Evolutionary conservation across 2,329 filamentous ascomycete genomes (phyloP), one percentile per base, ranked within the genome.

Genomic region (Colletotrichum falcatum): DNA sequence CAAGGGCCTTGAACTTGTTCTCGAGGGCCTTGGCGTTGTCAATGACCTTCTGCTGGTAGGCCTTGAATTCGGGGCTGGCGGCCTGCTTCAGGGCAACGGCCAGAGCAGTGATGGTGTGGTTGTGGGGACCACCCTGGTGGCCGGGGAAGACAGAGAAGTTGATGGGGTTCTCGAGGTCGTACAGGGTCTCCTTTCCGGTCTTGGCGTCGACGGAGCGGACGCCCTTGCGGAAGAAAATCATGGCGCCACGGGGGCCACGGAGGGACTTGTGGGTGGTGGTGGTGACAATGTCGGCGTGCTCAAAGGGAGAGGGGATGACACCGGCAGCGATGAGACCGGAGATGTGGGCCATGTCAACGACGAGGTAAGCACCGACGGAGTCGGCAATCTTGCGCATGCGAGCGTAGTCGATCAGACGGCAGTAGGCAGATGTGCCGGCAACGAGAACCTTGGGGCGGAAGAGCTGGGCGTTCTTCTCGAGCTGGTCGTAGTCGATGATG

Each of bases 141-240:
- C 96, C 96, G 66, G 96, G 96, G 90, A 99, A 99, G 81, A 99
- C 96, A 68, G 96, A 98, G 83, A 97, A 95, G 87, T 99, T 99
- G 88, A 99, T 99, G 66, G 94, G 93, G 76, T 91, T 90, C 87
- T 99, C 96, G 42, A 99, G 90, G 79, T 99, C 94, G 82, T 98
- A 99, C 77, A 95, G 86, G 61, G 88, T 92, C 86, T 95, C 89
- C 85, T 97, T 95, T 78, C 94, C 94, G 72, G 92, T 91, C 89
- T 98, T 98, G 83, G 92, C 86, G 80, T 98, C 94, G 65, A 92
- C 92, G 78, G 92, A 94, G 79, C 95, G 93, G 72, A 98, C 91
- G 74, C 96, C 96, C 87, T 97, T 98, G 84, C 96, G 94, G 91
- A 95, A 99, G 90, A 99, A 99, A 86, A 99, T 99, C 96, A 99